Evolutionary conservation across 2,329 filamentous ascomycete species (phyloP).

Genomic region (Talaromyces amestolkiae): DNA sequence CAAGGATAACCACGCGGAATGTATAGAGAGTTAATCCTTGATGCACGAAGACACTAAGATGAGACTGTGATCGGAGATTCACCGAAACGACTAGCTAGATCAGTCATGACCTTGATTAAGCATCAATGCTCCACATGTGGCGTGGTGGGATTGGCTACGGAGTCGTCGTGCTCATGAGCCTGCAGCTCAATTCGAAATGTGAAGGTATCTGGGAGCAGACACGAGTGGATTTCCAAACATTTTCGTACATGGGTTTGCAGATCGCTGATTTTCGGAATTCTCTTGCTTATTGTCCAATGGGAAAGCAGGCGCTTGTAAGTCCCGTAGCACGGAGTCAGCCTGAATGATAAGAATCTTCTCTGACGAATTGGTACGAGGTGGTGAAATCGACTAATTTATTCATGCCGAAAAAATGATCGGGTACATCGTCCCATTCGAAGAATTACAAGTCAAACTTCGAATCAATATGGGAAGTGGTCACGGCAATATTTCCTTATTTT

Average conservation of each 20-base stretch:
- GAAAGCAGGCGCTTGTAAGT: neutral
- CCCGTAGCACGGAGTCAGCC: neutral
- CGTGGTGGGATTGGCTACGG: constrained; percentile 4
- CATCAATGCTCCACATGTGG: neutral
- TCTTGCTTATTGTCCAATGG: neutral
- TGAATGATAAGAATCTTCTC: neutral
- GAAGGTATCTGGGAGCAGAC: no score
- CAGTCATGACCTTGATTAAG: neutral
- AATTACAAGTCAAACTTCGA: neutral
- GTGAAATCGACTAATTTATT: neutral
- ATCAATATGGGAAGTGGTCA: neutral
- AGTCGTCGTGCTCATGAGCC: neutral
- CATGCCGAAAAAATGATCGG: neutral
- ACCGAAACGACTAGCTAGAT: neutral
- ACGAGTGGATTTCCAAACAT: neutral
- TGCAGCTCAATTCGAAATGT: neutral
- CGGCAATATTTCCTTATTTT: neutral
- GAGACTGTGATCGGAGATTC: neutral
- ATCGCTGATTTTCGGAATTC: neutral
- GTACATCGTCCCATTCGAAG: neutral
- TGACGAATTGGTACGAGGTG: neutral
- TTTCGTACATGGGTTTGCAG: neutral
- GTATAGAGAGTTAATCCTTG: neutral
- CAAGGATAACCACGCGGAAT: neutral
- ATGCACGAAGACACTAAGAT: neutral